Conservation (phyloP, 164 flowering plant genomes). For the Cinnamomum chago region DNA sequence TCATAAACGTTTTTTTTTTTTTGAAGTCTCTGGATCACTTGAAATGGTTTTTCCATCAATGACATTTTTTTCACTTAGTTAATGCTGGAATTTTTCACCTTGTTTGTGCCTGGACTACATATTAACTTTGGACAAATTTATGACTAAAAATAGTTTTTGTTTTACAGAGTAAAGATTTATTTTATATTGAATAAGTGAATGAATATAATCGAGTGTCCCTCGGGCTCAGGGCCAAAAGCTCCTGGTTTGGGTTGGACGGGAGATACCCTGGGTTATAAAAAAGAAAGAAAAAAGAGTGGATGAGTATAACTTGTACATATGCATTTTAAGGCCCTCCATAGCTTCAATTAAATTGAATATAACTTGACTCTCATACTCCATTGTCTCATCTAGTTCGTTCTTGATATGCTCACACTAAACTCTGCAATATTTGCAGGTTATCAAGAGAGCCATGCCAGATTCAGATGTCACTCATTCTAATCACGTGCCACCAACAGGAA, state of each 20-base stretch:
- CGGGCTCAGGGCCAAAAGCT: too few species aligned
- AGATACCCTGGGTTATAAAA: too few species aligned
- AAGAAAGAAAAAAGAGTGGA: too few species aligned
- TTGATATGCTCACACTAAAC: not conserved
- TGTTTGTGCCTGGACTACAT: not conserved
- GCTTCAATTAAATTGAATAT: not conserved
- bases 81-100: not conserved
- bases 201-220: not conserved
- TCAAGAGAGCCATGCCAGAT: constrained; percentile 46
- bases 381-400: not conserved
- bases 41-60: not conserved
- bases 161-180: not conserved
- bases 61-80: not conserved
- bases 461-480: constrained; percentile 32
- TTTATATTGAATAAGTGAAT: not conserved
- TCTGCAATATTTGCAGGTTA: constrained; percentile 36
- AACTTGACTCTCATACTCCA: not conserved
- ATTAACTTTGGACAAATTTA: too few species aligned
- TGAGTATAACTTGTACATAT: too few species aligned
- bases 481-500: constrained; percentile 32
- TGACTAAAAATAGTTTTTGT: not conserved
- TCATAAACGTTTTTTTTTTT: not conserved
- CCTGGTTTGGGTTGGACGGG: too few species aligned
- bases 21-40: not conserved
- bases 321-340: constrained; percentile 1